Evolutionary conservation across 2,329 filamentous ascomycete genomes (phyloP).

Genomic region (Aspergillus phoenicis): DNA sequence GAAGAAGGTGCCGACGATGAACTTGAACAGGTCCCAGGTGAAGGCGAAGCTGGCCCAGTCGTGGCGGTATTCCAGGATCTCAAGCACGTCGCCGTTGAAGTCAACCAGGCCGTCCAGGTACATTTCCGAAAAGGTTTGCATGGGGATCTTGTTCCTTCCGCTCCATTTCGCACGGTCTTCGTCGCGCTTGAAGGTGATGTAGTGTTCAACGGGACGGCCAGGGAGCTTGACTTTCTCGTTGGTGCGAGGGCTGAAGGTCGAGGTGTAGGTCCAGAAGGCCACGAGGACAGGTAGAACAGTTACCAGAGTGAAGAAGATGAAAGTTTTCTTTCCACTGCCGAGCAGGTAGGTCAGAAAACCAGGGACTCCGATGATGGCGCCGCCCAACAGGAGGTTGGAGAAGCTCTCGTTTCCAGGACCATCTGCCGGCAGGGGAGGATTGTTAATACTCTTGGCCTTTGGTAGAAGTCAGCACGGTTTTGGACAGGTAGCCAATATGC

Average conservation of each 20-base stretch:
- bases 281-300: slow-evolving; percentile 23
- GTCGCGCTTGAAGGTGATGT: slow-evolving; percentile 32
- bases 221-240: slow-evolving; percentile 29
- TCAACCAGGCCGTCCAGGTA: slow-evolving; percentile 36
- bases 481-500: background rate
- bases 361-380: slow-evolving; percentile 25
- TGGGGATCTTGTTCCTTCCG: slow-evolving; percentile 31
- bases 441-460: slow-evolving; percentile 32
- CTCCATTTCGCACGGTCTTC: slow-evolving; percentile 26
- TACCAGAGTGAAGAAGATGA: slow-evolving; percentile 21
- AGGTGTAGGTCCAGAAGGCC: slow-evolving; percentile 25
- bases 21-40: slow-evolving; percentile 34
- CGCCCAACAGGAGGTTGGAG: slow-evolving; percentile 26
- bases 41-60: slow-evolving; percentile 38
- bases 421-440: slow-evolving; percentile 27
- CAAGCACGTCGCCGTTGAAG: slow-evolving; percentile 39
- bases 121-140: slow-evolving; percentile 33
- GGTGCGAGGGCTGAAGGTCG: slow-evolving; percentile 23
- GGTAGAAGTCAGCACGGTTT: background rate
- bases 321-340: slow-evolving; percentile 21
- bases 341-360: slow-evolving; percentile 22
- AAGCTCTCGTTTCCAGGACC: slow-evolving; percentile 32
- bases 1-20: slow-evolving; percentile 33
- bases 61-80: slow-evolving; percentile 38
- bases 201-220: slow-evolving; percentile 29